Evolutionary conservation across 805 yeast genomes (phyloP), one percentile per base, ranked within the genome.

Genomic region (Torulaspora microellipsoides): DNA sequence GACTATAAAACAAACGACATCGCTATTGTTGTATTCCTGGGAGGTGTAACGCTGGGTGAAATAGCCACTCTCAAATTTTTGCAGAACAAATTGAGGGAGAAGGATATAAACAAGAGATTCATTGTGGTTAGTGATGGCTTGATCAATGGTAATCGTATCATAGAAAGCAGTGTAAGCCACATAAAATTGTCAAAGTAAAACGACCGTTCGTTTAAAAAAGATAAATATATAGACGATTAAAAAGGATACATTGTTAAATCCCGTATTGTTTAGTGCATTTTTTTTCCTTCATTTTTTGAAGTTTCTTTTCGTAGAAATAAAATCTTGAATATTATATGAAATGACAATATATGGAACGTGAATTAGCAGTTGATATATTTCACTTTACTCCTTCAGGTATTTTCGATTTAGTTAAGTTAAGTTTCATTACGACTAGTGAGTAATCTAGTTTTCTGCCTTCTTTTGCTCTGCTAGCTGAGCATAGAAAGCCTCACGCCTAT

Each of bases 21-120:
- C 2, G 60, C 64, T 46, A 56, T 87, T 47, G 53, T 86, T 40
- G 76, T 80, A 7, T 65, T 83, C 48, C 56, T 90, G 32, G 98
- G 98, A 11, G 98, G 99, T 0, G 68, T 90, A 7, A 87, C 97
- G 0, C 73, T 85, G 58, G 80, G 93, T 8, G 99, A 91, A 62
- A 69, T 90, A 13, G 78, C 91, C 3, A 80, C 89, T 3, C 65
- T 91, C 36, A 70, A 81, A 54, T 74, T 71, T 42, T 69, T 86
- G n/a, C 78, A 85, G 44, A 65, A 68, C 36, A 69, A 69, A 17
- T 48, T 69, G 29, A 60, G 66, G 8, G 52, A 55, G 23, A 66
- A 65, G 40, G 67, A 64, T 31, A 53, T 63, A 12, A 46, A 59
- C 40, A 72, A 66, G 54, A 61, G 69, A 29, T 59, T 78, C 33